Percentiles rank a stretch among this genome's conserved stretches.
Conservation (phyloP, 345 rosid genomes). For the Clarkia xantiana region DNA sequence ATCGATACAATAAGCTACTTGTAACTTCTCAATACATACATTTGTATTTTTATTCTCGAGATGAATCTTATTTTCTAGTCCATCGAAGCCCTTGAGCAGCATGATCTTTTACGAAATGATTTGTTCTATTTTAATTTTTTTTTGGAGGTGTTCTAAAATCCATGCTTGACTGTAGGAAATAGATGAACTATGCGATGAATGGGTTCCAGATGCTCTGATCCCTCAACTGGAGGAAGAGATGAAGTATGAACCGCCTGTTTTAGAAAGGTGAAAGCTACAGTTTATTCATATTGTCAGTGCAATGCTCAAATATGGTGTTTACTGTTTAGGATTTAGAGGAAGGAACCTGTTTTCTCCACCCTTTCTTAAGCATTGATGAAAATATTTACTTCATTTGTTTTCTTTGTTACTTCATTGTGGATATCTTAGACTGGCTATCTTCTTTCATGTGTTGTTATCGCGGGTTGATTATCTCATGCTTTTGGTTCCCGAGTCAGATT, state of each 20-base stretch:
- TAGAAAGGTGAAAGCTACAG: constrained; percentile 48
- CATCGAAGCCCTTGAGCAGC: too few species aligned
- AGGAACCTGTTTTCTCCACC: too few species aligned
- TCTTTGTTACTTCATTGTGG: neutral
- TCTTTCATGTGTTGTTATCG: neutral
- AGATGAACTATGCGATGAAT: constrained; percentile 86
- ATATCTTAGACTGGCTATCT: neutral
- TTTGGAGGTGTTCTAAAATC: too few species aligned
- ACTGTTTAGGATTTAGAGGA: too few species aligned
- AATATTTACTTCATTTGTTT: neutral
- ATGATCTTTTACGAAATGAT: too few species aligned
- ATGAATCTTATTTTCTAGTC: too few species aligned
- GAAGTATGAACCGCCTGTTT: constrained; percentile 56
- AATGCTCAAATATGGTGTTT: too few species aligned
- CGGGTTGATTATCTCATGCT: constrained; percentile 2
- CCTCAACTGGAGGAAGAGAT: constrained; percentile 61
- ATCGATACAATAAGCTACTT: too few species aligned
- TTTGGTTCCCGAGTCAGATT: constrained; percentile 4
- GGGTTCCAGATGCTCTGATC: constrained; percentile 92
- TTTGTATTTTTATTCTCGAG: too few species aligned
- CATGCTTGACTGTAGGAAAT: constrained; percentile 43
- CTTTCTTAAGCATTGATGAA: neutral
- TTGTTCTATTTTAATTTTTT: neutral
- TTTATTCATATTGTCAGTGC: neutral
- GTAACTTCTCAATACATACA: too few species aligned